Evolutionary conservation across 257 asterid species (phyloP).

Genomic region (Salvia miltiorrhiza): DNA sequence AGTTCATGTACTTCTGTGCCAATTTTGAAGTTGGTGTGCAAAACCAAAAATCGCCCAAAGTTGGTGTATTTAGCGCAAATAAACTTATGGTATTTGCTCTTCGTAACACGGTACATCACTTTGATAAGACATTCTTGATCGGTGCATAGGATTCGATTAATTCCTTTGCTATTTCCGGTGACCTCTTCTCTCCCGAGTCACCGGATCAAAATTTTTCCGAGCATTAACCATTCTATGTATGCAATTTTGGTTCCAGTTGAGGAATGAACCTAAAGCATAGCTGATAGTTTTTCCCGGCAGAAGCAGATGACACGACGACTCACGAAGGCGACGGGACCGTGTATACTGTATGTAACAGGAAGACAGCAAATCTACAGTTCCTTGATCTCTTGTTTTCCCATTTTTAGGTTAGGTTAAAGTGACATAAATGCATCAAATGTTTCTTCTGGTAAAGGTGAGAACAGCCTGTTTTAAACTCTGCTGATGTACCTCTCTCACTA

Average conservation of each 20-base stretch:
- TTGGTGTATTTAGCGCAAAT: too few species aligned
- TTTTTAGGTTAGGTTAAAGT: slow-evolving; percentile 19
- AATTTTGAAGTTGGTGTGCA: too few species aligned
- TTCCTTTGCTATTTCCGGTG: neutral
- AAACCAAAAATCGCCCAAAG: too few species aligned
- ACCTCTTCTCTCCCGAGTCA: too few species aligned
- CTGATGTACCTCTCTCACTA: neutral
- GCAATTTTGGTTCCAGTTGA: slow-evolving; percentile 14
- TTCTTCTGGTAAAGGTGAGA: neutral
- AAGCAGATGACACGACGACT: slow-evolving; percentile 9
- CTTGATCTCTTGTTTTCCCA: neutral
- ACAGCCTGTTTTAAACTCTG: neutral
- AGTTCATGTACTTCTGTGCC: too few species aligned
- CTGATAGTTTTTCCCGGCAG: slow-evolving; percentile 1
- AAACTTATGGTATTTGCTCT: too few species aligned
- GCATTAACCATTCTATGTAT: neutral
- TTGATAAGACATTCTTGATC: too few species aligned
- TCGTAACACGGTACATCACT: too few species aligned
- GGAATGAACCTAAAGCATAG: neutral
- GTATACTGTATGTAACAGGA: slow-evolving; percentile 21
- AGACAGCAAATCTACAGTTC: neutral
- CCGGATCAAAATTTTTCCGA: neutral
- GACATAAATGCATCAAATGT: neutral
- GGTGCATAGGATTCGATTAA: too few species aligned
- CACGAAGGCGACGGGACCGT: neutral